Conservation (phyloP, 306 rosid species). For the Pyrus bretschneideri region DNA sequence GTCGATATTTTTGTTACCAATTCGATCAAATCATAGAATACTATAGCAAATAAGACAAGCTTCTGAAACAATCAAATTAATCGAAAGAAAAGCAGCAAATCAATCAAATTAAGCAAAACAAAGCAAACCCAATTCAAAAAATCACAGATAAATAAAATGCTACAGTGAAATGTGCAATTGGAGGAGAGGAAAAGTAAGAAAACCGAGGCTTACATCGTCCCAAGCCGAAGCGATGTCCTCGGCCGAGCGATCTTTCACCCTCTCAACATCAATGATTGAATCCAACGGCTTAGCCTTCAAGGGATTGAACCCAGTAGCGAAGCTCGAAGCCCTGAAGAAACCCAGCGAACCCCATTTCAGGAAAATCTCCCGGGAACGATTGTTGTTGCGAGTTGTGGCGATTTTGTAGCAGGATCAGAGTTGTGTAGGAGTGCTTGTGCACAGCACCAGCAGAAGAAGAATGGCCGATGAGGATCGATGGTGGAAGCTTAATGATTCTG, state of each 20-base stretch:
- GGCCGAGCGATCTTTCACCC: conserved; percentile 60
- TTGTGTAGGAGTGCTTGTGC: conserved; percentile 18
- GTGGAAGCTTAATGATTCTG: conserved; percentile 22
- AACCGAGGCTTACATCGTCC: conserved; percentile 70
- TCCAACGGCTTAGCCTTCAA: conserved; percentile 70
- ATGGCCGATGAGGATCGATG: conserved; percentile 4
- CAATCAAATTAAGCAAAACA: too few relatives aligned
- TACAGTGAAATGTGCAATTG: neutral
- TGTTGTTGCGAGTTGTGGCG: conserved; percentile 26
- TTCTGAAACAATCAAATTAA: neutral
- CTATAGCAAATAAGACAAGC: neutral
- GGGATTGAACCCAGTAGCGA: conserved; percentile 77
- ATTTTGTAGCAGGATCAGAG: conserved; percentile 16
- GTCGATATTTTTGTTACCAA: neutral
- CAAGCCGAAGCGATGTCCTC: conserved; percentile 73
- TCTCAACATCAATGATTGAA: conserved; percentile 63
- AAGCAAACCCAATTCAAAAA: neutral
- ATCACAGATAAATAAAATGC: neutral
- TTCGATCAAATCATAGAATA: neutral
- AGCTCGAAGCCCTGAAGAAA: conserved; percentile 51
- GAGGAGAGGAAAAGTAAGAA: neutral
- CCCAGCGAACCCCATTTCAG: conserved; percentile 78
- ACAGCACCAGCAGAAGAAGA: conserved; percentile 1
- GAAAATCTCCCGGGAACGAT: conserved; percentile 38
- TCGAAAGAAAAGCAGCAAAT: neutral